phyloP scores from a whole-genome alignment of 768 basidiomycete species.

The Lanmaoa pseudosensibilis region DNA sequence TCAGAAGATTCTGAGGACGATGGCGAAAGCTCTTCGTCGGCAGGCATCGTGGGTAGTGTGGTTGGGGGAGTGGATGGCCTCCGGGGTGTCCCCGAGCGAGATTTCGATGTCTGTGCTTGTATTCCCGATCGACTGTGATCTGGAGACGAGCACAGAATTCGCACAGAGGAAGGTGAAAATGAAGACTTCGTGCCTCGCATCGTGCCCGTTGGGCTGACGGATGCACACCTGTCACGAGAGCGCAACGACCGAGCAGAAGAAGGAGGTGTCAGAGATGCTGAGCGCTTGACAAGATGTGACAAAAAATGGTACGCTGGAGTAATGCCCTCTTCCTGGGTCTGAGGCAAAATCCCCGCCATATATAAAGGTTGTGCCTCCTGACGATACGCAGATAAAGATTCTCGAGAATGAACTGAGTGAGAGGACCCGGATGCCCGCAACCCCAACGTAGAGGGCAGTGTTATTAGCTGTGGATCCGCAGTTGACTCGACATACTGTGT shows the following conservation, averaged over 20 bases:
- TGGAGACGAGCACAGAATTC: slow-evolving; percentile 9
- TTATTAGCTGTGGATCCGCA: slow-evolving; percentile 51
- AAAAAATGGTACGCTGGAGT: slow-evolving; percentile 65
- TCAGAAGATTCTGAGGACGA: slow-evolving; percentile 56
- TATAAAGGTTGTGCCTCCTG: slow-evolving; percentile 1
- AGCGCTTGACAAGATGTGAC: slow-evolving; percentile 51
- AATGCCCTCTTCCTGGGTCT: slow-evolving; percentile 41
- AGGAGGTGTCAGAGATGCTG: slow-evolving; percentile 29
- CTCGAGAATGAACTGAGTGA: slow-evolving; percentile 20
- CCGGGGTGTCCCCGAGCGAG: slow-evolving; percentile 35
- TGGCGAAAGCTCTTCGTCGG: slow-evolving; percentile 53
- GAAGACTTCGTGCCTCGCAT: slow-evolving; percentile 20
- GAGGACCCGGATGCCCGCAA: slow-evolving; percentile 43
- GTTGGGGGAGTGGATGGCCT: slow-evolving; percentile 15
- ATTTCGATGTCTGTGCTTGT: slow-evolving; percentile 10
- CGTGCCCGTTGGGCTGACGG: slow-evolving; percentile 32
- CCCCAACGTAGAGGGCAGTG: slow-evolving; percentile 71
- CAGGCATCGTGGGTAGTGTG: slow-evolving; percentile 52
- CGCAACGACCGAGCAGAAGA: slow-evolving; percentile 32
- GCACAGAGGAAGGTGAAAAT: slow-evolving; percentile 17
- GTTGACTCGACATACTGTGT: slow-evolving; percentile 70
- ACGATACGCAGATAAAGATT: background rate
- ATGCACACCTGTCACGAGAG: slow-evolving; percentile 34
- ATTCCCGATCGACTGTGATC: slow-evolving; percentile 13
- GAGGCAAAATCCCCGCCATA: slow-evolving; percentile 28